Base-by-base conservation (phyloP, 441 rosid genomes). In the Macaranga tanarius region DNA sequence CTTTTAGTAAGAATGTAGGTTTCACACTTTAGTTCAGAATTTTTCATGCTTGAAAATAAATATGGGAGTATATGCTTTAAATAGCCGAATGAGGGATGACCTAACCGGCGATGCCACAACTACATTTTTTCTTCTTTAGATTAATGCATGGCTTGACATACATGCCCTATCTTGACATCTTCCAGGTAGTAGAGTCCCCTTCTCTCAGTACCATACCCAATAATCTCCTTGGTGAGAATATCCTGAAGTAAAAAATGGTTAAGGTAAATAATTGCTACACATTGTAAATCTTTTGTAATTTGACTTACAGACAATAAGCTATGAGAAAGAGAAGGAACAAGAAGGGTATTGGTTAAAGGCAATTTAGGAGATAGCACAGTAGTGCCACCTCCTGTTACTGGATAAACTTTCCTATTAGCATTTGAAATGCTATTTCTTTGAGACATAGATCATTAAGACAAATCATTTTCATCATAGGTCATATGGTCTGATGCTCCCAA, bases 251-350 rank as follows among this genome's bases (percentile, higher is more conserved):
- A 11, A 1, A 26, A 60, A 60, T 5, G 2, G 15, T 60, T 19
- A 4, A 9, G 19, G 44, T 11, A 60, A 26, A 60, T 60, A 26
- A 60, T 26, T 31, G 12, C 42, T 6, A 60, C 42, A 60, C 11
- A 60, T 10, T 15, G 7, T 1, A 60, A 10, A 6, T 60, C 45
- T 25, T 60, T 60, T 4, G 64, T 31, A 60, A 60, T 31, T 26
- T 60, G 64, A 13, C 64, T 60, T 17, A 60, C 64, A 60, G 3
- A 31, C 28, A 60, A 60, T 31, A 60, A 60, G 17, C 28, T 60
- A 60, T 31, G 0, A 15, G 22, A 31, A 17, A 60, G 42, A 16
- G 17, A 26, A 26, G 22, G 45, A 3, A 31, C 42, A 5, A 0
- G 20, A 13, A 60, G 64, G 15, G 31, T 3, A 28, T 28, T 28